Conservation (phyloP, 768 basidiomycete genomes). For the Terana coerulea region DNA sequence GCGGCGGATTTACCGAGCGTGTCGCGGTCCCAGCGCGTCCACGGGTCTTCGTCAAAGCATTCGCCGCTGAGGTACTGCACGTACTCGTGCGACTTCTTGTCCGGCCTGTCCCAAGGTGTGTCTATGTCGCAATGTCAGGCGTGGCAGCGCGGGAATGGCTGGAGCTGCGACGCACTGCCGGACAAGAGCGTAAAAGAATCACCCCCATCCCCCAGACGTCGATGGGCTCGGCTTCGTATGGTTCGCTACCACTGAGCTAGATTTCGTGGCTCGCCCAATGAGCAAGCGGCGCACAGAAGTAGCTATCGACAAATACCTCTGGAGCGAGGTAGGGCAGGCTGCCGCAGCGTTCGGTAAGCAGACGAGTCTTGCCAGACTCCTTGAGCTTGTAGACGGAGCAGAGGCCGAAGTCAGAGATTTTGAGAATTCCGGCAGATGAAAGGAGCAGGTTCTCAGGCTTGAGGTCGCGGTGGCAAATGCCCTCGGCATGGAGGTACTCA, state of each 20-base stretch:
- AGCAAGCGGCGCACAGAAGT: no score
- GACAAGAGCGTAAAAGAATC: constrained; percentile 84
- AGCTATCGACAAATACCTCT: constrained; percentile 48
- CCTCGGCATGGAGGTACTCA: constrained; percentile 80
- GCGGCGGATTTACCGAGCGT: constrained; percentile 46
- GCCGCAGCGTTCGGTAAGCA: constrained; percentile 80
- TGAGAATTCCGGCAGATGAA: constrained; percentile 77
- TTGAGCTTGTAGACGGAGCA: constrained; percentile 88
- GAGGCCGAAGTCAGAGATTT: constrained; percentile 94
- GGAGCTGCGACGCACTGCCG: constrained; percentile 64
- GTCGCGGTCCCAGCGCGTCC: constrained; percentile 59
- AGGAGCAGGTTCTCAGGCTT: constrained; percentile 96
- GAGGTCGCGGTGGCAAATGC: constrained; percentile 93
- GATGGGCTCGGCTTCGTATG: constrained; percentile 88
- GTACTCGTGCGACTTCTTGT: constrained; percentile 74
- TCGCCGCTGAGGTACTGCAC: constrained; percentile 68
- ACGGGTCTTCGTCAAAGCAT: constrained; percentile 73
- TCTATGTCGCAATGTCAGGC: constrained; percentile 43
- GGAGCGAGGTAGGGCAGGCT: constrained; percentile 94
- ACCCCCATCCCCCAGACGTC: constrained; percentile 97
- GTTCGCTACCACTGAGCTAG: constrained; percentile 26
- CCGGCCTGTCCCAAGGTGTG: constrained; percentile 98
- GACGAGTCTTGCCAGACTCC: constrained; percentile 55
- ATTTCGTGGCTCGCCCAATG: no score
- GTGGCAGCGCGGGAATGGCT: not conserved